phyloP scores from a whole-genome alignment of 345 rosid genomes.

The Cardamine chenopodiifolia region DNA sequence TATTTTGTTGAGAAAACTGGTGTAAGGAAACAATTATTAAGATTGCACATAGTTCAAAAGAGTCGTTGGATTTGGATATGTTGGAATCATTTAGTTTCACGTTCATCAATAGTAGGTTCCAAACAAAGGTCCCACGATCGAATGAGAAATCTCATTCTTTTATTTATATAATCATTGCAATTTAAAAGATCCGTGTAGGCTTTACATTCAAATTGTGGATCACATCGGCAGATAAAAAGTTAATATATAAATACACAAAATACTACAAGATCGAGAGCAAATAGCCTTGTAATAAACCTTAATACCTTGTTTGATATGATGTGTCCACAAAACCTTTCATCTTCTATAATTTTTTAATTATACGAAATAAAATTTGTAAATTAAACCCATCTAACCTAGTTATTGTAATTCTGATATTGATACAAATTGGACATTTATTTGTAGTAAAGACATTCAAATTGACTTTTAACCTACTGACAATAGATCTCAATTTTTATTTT shows the following conservation, averaged over 20 bases:
- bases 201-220: background rate
- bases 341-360: background rate
- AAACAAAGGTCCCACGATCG: conserved; percentile 34
- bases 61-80: conserved; percentile 32
- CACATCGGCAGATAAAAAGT: background rate
- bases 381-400: background rate
- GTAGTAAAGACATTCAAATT: background rate
- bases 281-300: background rate
- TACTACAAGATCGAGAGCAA: background rate
- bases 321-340: conserved; percentile 3
- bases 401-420: background rate
- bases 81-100: conserved; percentile 18
- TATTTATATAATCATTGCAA: background rate
- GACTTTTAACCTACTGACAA: background rate
- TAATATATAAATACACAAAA: background rate
- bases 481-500: background rate
- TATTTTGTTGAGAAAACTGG: background rate
- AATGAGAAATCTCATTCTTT: conserved; percentile 8
- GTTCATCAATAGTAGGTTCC: conserved; percentile 22
- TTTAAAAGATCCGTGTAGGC: background rate
- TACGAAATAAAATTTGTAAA: background rate
- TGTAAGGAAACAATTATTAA: background rate
- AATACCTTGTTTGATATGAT: background rate
- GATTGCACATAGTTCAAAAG: conserved; percentile 5
- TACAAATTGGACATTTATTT: background rate